Evolutionary conservation across 768 basidiomycete species (phyloP).

Genomic region (Xerocomus potaroensis): DNA sequence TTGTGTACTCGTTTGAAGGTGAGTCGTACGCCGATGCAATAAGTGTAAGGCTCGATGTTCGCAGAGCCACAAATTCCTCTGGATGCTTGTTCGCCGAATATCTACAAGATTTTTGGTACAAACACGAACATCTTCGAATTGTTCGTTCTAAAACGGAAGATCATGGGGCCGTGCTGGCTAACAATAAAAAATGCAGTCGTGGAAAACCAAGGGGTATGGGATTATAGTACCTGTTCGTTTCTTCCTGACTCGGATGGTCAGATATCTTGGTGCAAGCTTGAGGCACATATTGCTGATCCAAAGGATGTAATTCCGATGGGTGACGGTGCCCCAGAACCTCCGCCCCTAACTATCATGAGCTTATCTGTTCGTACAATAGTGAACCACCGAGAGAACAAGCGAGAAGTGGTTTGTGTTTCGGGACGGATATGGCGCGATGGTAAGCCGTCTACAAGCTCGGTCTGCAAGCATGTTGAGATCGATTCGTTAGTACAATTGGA

Average conservation of each 20-base stretch:
- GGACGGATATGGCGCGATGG: slow-evolving; percentile 79
- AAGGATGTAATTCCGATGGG: slow-evolving; percentile 84
- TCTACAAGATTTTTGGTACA: slow-evolving; percentile 84
- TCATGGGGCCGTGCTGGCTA: slow-evolving; percentile 99
- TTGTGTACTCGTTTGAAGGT: slow-evolving; percentile 89
- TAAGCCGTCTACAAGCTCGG: slow-evolving; percentile 30
- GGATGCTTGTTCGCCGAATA: slow-evolving; percentile 75
- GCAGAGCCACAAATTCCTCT: slow-evolving; percentile 52
- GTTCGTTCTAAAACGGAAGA: slow-evolving; percentile 91
- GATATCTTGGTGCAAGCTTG: slow-evolving; percentile 97
- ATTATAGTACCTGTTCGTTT: background rate
- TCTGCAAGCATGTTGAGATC: no score
- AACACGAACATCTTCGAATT: slow-evolving; percentile 91
- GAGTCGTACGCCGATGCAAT: slow-evolving; percentile 18
- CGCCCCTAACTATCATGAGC: slow-evolving; percentile 89
- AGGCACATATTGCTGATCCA: slow-evolving; percentile 77
- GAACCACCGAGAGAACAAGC: slow-evolving; percentile 89
- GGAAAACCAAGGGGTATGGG: slow-evolving; percentile 73
- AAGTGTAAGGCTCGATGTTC: background rate
- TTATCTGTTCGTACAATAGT: slow-evolving; percentile 85
- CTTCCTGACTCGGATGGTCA: slow-evolving; percentile 27
- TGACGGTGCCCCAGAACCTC: slow-evolving; percentile 72
- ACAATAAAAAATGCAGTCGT: slow-evolving; percentile 72
- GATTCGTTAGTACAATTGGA: slow-evolving; percentile 94
- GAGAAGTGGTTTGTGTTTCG: slow-evolving; percentile 87